Base-by-base conservation (phyloP, 352 stramenopile species). In the Phytophthora megakarya region DNA sequence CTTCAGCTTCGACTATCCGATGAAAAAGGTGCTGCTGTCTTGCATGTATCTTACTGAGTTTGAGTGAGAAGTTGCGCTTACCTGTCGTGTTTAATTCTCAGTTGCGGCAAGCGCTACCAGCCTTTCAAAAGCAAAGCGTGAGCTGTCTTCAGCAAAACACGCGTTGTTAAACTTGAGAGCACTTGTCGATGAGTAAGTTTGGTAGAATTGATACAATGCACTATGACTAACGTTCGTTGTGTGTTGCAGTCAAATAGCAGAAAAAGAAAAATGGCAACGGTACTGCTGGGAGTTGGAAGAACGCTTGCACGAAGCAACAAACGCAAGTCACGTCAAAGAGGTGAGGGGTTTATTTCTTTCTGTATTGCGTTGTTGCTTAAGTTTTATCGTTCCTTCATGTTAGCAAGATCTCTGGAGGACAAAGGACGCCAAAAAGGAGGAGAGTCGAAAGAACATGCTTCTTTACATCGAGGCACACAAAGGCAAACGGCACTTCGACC, bases 251-350 rank as follows among this genome's bases (percentile, higher is more conserved):
- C 84, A 92, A 74, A 78, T 91, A 37, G 45, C 61, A 11, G 84
- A 93, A 69, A 89, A 79, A 42, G 84, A 93, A 48, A 88, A 82
- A 33, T 93, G 84, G 81, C 84, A 93, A 38, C 74, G 73, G 0
- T 88, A 91, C 35, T 91, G 80, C 59, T 93, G 84, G 84, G 84
- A 89, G 28, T 60, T 93, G 0, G 81, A 92, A 42, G 84, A 89
- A 42, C 78, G 79, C 4, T 62, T 90, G 5, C 76, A 88, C 23
- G 74, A 86, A 42, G 76, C 78, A 6, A 61, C 86, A 32, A 72
- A 86, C 47, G 75, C 70, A 35, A 88, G 74, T 30, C 69, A 81
- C 30, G 57, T 37, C 7, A 88, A 89, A 70, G 80, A 92, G 75
- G 80, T 88, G 45, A 22, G 12, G 46, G 6, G 1, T 48, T 13